Evolutionary conservation across 2,329 filamentous ascomycete species (phyloP).

Genomic region (Monosporascus sp.): DNA sequence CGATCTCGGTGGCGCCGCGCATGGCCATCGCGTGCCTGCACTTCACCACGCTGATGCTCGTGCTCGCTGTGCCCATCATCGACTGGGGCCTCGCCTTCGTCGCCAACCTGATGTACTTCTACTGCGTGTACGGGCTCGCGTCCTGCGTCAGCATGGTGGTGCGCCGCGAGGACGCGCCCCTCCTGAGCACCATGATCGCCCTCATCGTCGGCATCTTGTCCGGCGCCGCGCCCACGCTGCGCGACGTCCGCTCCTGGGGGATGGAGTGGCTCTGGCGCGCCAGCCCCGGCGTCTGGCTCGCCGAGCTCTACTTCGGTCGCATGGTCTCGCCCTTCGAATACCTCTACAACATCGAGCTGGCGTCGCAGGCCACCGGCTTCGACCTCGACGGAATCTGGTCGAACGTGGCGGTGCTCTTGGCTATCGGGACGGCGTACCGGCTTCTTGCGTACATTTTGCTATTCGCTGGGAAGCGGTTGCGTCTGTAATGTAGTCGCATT

Average conservation of each 20-base stretch:
- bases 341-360: slow-evolving; percentile 45
- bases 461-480: slow-evolving; percentile 26
- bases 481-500: slow-evolving; percentile 14
- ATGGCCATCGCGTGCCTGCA: slow-evolving; percentile 48
- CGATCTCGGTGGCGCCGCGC: slow-evolving; percentile 44
- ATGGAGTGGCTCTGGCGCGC: slow-evolving; percentile 51
- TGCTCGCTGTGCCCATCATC: slow-evolving; percentile 46
- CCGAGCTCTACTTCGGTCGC: slow-evolving; percentile 51
- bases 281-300: slow-evolving; percentile 50
- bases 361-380: slow-evolving; percentile 39
- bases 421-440: slow-evolving; percentile 40
- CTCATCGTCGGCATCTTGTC: slow-evolving; percentile 50
- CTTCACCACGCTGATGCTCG: slow-evolving; percentile 46
- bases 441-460: slow-evolving; percentile 39
- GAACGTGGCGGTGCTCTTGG: slow-evolving; percentile 40
- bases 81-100: slow-evolving; percentile 43
- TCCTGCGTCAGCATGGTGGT: slow-evolving; percentile 48
- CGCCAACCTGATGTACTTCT: slow-evolving; percentile 52
- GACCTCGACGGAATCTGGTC: slow-evolving; percentile 36
- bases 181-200: slow-evolving; percentile 49
- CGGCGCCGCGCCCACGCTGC: slow-evolving; percentile 46
- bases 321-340: slow-evolving; percentile 44
- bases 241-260: slow-evolving; percentile 45
- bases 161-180: slow-evolving; percentile 50
- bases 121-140: slow-evolving; percentile 52